Conservation (phyloP, 23 red algal species). For the Gracilaria gracilis region DNA sequence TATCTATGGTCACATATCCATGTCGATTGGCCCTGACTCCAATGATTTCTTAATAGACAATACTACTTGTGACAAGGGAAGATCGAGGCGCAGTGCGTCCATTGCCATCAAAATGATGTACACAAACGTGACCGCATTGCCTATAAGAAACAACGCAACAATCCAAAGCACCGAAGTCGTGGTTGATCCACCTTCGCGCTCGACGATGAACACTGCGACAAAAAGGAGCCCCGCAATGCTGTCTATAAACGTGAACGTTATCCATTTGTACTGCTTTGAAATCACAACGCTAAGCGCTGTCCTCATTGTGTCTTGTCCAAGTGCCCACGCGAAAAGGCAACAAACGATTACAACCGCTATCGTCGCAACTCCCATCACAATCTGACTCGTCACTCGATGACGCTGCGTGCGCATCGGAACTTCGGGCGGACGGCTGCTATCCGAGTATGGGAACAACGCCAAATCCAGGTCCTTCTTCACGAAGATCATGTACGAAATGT, state of each 20-base stretch:
- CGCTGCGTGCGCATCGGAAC: conserved; percentile 10
- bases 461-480: neutral
- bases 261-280: conserved; percentile 13
- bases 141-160: neutral
- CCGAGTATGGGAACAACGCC: neutral
- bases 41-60: neutral
- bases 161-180: neutral
- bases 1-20: neutral
- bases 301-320: neutral
- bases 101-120: conserved; percentile 7
- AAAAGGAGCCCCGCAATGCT: neutral
- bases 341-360: neutral
- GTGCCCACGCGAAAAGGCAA: neutral
- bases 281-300: neutral
- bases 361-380: neutral
- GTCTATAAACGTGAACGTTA: conserved; percentile 9
- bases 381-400: neutral
- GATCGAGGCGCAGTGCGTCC: neutral
- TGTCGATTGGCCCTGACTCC: neutral
- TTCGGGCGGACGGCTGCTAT: neutral
- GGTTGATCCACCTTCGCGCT: neutral
- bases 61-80: neutral
- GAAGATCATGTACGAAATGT: conserved; percentile 20
- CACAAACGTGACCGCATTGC: neutral
- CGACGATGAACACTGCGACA: neutral